Conservation (phyloP, 306 rosid species). For the Myrica gale region DNA sequence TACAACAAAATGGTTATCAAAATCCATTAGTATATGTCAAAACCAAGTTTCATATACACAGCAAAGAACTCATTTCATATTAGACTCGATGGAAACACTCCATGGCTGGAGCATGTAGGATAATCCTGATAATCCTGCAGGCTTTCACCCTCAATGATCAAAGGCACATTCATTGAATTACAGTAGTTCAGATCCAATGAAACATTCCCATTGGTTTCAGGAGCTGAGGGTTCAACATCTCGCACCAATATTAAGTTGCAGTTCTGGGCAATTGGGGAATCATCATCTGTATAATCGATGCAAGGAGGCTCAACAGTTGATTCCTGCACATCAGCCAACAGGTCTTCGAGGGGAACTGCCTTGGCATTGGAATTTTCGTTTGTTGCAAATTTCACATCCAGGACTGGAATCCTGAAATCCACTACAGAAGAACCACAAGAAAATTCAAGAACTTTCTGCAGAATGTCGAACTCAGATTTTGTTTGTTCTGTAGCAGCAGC, state of each 20-base stretch:
- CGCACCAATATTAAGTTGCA: constrained; percentile 56
- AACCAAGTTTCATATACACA: constrained; percentile 22
- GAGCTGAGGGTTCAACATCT: constrained; percentile 32
- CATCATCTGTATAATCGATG: constrained; percentile 32
- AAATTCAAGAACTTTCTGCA: constrained; percentile 62
- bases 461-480: constrained; percentile 35
- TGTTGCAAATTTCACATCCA: constrained; percentile 71
- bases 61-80: constrained; percentile 35
- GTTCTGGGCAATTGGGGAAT: constrained; percentile 26
- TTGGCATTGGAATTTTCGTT: constrained; percentile 22
- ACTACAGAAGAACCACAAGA: constrained; percentile 45
- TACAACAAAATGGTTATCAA: background rate
- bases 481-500: constrained; percentile 25
- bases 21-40: background rate
- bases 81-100: constrained; percentile 42
- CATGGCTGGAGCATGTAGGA: constrained; percentile 40
- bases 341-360: constrained; percentile 46
- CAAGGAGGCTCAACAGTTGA: constrained; percentile 29
- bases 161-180: constrained; percentile 34
- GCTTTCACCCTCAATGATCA: constrained; percentile 34
- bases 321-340: constrained; percentile 41
- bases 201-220: constrained; percentile 25
- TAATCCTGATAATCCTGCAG: constrained; percentile 32
- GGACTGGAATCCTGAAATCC: constrained; percentile 59
- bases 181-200: constrained; percentile 44